phyloP scores from a whole-genome alignment of 106 monocot species.

The Gastrodia elata region DNA sequence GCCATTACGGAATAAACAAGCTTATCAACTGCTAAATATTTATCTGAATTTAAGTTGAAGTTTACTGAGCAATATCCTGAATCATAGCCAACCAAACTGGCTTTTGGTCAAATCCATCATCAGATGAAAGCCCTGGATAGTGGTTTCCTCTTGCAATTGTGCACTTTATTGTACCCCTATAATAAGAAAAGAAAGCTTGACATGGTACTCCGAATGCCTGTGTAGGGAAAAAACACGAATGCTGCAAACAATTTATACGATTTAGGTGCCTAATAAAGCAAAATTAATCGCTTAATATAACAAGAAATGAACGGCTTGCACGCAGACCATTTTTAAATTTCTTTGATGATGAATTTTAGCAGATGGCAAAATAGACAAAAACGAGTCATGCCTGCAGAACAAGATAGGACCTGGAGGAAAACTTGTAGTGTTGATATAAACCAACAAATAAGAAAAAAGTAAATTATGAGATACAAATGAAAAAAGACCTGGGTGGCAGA shows the following conservation, averaged over 20 bases:
- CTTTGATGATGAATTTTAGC: not conserved
- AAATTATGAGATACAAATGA: not conserved
- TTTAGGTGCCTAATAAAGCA: not conserved
- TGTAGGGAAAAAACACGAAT: not conserved
- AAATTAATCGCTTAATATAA: not conserved
- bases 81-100: constrained; percentile 49
- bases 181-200: constrained; percentile 7
- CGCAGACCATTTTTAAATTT: constrained; percentile 8
- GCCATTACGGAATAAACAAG: not conserved
- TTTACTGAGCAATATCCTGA: constrained; percentile 44
- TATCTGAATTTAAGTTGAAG: not conserved
- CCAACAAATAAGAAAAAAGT: not conserved
- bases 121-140: constrained; percentile 2
- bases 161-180: constrained; percentile 10
- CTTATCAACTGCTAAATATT: too few species aligned
- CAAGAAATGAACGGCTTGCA: not conserved
- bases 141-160: constrained; percentile 18
- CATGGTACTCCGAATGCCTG: constrained; percentile 11
- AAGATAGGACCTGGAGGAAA: constrained; percentile 12
- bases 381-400: not conserved
- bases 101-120: constrained; percentile 22
- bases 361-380: not conserved
- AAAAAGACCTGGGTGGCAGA: not conserved
- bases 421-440: not conserved
- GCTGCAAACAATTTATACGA: constrained; percentile 2